Base-by-base conservation (phyloP, 2,329 filamentous ascomycete genomes). In the Periconia macrospinosa region DNA sequence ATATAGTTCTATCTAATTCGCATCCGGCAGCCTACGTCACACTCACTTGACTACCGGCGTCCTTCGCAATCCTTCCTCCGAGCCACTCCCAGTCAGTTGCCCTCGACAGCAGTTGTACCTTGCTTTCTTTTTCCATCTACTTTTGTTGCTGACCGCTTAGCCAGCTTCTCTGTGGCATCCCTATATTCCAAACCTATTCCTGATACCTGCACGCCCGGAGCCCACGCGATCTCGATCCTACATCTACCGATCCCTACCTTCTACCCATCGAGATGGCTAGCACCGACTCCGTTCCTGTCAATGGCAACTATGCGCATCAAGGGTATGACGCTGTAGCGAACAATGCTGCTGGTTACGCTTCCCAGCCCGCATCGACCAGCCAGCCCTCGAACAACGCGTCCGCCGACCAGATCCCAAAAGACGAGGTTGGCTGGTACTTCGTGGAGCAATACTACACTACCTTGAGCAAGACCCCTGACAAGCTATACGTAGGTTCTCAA, bases 401-500 rank as follows among this genome's bases (percentile, higher is more conserved):
- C 30, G 63, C 68, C 23, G 63, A 68, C 20, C 78, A 81, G 42
- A 83, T 85, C 58, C 80, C 79, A 67, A 97, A 96, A 81, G 92
- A 96, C 75, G 91, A 97, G 80, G 92, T 99, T 64, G 94, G 92
- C 76, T 99, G 94, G 94, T 97, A 93, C 80, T 99, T 99, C 67
- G 94, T 99, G 54, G 92, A 97, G 84, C 92, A 96, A 78, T 99
- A 97, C 83, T 99, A 99, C 80, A 97, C 91, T 66, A 99, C 92
- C 58, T 80, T 99, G 71, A 97, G 92, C 86, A 92, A 93, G 78
- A 90, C 82, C 62, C 92, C 94, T 19, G 92, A 96, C 73, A 95
- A 94, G 78, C 89, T 99, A 68, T 93, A 92, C 72, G 79, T 82
- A 71, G 67, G 78, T 59, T 27, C 17, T 43, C 11, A 17, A 8